Evolutionary conservation across 306 rosid species (phyloP), one percentile per base, ranked within the genome.

Genomic region (Quercus robur): DNA sequence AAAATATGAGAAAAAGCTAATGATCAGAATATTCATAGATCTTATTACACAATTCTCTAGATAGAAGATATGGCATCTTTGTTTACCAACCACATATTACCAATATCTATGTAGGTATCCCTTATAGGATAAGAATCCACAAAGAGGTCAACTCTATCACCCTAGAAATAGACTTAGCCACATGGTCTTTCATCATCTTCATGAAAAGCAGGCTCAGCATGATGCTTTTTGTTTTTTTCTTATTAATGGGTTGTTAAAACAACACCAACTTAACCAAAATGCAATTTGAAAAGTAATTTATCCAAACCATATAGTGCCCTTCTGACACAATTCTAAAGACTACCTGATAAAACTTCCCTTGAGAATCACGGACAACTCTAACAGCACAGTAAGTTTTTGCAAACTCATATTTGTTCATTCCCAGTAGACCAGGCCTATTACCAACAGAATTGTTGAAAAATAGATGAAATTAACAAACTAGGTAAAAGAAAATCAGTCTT

Each of bases 311-410:
- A 74, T 5, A 57, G 52, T 33, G 77, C 70, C 80, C 41, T 75
- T 64, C 11, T 31, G 81, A 77, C 49, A 77, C 73, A 52, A 73
- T 41, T 62, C 62, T 21, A 56, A 49, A 38, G 52, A 85, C 80
- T 87, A 94, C 98, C 95, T 88, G 84, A 92, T 81, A 93, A 77
- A 78, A 28, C 31, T 28, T 28, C 31, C 31, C 31, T 28, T 28
- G 31, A 28, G 31, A 28, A 28, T 28, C 31, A 28, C 31, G 31
- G 0, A 28, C 31, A 28, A 28, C 31, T 28, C 31, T 28, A 0
- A 28, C 31, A 28, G 31, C 31, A 28, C 31, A 28, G 4, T 28
- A 28, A 28, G 31, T 28, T 28, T 28, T 28, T 28, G 31, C 31
- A 28, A 28, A 28, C 3, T 28, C 31, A 28, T 28, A 28, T 28